Evolutionary conservation across 2,329 filamentous ascomycete species (phyloP).

Genomic region (Epichloe bromicola): DNA sequence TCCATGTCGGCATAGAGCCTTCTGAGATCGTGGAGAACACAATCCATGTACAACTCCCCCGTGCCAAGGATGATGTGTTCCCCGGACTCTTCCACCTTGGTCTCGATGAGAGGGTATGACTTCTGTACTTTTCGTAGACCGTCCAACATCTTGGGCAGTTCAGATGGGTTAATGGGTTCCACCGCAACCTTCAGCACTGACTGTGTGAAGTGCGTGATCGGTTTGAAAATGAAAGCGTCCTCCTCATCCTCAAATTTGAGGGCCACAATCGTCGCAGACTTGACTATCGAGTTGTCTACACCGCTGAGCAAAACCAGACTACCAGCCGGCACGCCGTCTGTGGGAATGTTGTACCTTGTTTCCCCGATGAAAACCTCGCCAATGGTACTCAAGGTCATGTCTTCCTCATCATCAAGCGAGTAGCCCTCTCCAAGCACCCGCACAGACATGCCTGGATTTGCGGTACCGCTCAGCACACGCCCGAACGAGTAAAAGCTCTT

Average conservation of each 20-base stretch:
- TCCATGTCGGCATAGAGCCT: slow-evolving; percentile 98
- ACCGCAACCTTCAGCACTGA: slow-evolving; percentile 97
- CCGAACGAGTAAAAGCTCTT: slow-evolving; percentile 83
- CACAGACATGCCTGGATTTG: slow-evolving; percentile 66
- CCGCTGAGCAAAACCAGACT: slow-evolving; percentile 87
- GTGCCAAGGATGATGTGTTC: slow-evolving; percentile 93
- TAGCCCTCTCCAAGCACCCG: slow-evolving; percentile 91
- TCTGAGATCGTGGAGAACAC: slow-evolving; percentile 87
- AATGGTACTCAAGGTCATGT: slow-evolving; percentile 82
- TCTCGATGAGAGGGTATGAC: slow-evolving; percentile 88
- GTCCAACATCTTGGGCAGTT: slow-evolving; percentile 97
- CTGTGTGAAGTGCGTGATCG: slow-evolving; percentile 87
- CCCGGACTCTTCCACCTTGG: slow-evolving; percentile 97
- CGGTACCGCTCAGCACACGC: slow-evolving; percentile 84
- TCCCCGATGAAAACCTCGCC: slow-evolving; percentile 81
- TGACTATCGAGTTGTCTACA: slow-evolving; percentile 96
- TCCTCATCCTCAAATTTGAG: slow-evolving; percentile 72
- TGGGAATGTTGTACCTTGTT: slow-evolving; percentile 83
- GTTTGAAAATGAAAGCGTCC: slow-evolving; percentile 89
- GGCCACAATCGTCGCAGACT: slow-evolving; percentile 83
- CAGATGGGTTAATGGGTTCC: slow-evolving; percentile 94
- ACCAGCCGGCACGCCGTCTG: slow-evolving; percentile 83
- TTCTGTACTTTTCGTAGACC: slow-evolving; percentile 95
- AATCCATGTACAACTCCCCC: slow-evolving; percentile 99
- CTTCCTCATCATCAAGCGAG: slow-evolving; percentile 92